Evolutionary conservation across 176 grass and related monocot genomes (phyloP).

Genomic region (Rhynchospora breviuscula): DNA sequence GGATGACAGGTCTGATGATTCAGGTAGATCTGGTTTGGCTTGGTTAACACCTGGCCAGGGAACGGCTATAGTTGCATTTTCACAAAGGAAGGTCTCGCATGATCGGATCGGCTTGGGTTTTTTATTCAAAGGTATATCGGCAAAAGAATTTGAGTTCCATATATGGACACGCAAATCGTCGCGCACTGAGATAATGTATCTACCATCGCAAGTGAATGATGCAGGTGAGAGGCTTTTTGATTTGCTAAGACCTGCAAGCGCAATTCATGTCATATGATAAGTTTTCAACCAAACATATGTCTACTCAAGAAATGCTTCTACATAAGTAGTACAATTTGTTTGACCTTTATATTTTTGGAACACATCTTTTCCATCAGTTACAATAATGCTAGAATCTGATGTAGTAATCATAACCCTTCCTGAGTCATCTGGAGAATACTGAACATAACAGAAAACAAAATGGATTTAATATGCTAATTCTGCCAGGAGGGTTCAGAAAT

Average conservation of each 20-base stretch:
- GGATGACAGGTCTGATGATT: not conserved
- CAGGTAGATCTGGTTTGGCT: conserved; percentile 2
- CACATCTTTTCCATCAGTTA: conserved; percentile 47
- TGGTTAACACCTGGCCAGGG: conserved; percentile 51
- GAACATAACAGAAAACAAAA: conserved; percentile 2
- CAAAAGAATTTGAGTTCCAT: conserved; percentile 38
- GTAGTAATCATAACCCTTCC: conserved; percentile 54
- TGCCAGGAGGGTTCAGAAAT: not conserved
- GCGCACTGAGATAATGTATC: conserved; percentile 57
- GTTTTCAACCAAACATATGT: not conserved
- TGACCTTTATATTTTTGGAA: conserved; percentile 71
- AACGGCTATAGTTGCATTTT: conserved; percentile 41
- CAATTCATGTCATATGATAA: not conserved
- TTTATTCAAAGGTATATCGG: not conserved
- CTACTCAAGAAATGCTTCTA: not conserved
- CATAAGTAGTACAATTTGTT: not conserved
- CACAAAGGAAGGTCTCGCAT: conserved; percentile 61
- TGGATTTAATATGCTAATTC: not conserved
- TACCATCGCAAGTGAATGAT: conserved; percentile 60
- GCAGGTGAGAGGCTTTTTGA: conserved; percentile 53
- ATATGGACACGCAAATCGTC: conserved; percentile 81
- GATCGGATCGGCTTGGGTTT: conserved; percentile 42
- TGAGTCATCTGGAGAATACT: conserved; percentile 50
- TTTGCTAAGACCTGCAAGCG: conserved; percentile 49
- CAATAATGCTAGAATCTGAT: conserved; percentile 55